These are phyloP conservation scores for Setaria viridis DNA, from an alignment of 202 grass and related monocot species.

Conservation along the genomic window DNA sequence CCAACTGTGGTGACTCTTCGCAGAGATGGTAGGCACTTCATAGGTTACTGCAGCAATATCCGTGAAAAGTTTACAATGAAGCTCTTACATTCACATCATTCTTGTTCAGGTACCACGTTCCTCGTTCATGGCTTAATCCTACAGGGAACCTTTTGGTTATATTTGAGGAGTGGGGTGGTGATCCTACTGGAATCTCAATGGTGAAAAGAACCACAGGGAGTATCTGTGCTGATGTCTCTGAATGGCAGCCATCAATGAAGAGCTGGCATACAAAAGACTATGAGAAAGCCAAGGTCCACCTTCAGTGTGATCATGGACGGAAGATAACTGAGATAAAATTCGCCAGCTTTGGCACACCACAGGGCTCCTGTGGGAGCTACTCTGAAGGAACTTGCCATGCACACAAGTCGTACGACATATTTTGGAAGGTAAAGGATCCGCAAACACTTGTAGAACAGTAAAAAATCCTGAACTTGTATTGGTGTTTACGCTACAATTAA, in stretches of 20 bases:
- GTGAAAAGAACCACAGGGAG: constrained; percentile 80
- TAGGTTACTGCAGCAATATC: constrained; percentile 6
- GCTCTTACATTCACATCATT: constrained; percentile 43
- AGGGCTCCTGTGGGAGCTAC: constrained; percentile 82
- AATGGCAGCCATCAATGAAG: constrained; percentile 95
- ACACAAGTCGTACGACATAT: constrained; percentile 90
- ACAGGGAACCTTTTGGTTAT: constrained; percentile 93
- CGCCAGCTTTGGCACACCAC: constrained; percentile 92
- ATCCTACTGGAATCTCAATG: constrained; percentile 73
- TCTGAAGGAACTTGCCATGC: constrained; percentile 89
- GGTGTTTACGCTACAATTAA: constrained; percentile 18
- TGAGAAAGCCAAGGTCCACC: constrained; percentile 76
- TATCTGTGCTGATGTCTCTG: constrained; percentile 88
- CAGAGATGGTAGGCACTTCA: constrained; percentile 78
- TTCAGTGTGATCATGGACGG: constrained; percentile 72
- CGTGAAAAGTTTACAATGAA: constrained; percentile 24
- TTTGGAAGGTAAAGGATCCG: constrained; percentile 76
- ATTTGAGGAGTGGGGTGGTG: constrained; percentile 96
- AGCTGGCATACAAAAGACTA: constrained; percentile 89
- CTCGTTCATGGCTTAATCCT: constrained; percentile 93
- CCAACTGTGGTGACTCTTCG: constrained; percentile 89
- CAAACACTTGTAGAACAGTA: not conserved
- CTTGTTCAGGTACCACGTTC: constrained; percentile 86
- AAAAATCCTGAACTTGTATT: not conserved
- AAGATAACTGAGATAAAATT: constrained; percentile 93